Percentiles rank a stretch among this genome's conserved stretches.
These are phyloP conservation scores for Trapa incisa DNA, from an alignment of 345 rosid genomes.

Conservation along the genomic window DNA sequence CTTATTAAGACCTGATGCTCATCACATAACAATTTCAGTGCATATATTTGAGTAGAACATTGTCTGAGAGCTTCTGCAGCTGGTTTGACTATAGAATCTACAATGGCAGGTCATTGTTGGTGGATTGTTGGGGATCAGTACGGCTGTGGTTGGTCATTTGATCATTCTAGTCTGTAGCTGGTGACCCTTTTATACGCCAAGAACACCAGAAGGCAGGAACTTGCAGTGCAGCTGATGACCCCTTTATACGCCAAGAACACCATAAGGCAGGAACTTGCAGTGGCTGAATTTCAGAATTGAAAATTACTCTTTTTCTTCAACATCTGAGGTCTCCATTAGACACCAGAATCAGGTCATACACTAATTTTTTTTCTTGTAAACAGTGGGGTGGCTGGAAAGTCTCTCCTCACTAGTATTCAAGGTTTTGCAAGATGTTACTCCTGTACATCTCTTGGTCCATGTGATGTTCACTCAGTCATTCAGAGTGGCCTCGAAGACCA, in stretches of 20 bases:
- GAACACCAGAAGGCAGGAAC: background rate
- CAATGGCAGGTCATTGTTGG: slow-evolving; percentile 63
- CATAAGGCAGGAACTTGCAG: background rate
- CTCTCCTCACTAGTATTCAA: background rate
- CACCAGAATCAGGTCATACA: background rate
- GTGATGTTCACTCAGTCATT: background rate
- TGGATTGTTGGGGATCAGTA: slow-evolving; percentile 49
- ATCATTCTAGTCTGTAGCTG: slow-evolving; percentile 21
- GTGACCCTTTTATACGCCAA: slow-evolving; percentile 9
- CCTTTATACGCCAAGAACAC: slow-evolving; percentile 2
- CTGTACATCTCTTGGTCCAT: background rate
- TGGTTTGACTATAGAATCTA: background rate
- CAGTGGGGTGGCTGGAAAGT: background rate
- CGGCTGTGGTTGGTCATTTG: slow-evolving; percentile 46
- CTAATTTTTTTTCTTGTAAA: background rate
- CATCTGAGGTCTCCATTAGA: background rate
- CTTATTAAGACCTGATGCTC: background rate
- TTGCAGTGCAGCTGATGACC: slow-evolving; percentile 12
- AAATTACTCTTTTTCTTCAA: background rate
- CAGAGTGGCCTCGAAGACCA: background rate
- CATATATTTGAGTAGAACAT: background rate
- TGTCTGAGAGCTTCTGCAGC: background rate
- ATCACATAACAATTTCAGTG: background rate
- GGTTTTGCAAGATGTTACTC: background rate
- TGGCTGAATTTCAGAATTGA: background rate